Evolutionary conservation across 2,329 filamentous ascomycete genomes (phyloP), one percentile per base, ranked within the genome.

Genomic region (Curvularia sp.): DNA sequence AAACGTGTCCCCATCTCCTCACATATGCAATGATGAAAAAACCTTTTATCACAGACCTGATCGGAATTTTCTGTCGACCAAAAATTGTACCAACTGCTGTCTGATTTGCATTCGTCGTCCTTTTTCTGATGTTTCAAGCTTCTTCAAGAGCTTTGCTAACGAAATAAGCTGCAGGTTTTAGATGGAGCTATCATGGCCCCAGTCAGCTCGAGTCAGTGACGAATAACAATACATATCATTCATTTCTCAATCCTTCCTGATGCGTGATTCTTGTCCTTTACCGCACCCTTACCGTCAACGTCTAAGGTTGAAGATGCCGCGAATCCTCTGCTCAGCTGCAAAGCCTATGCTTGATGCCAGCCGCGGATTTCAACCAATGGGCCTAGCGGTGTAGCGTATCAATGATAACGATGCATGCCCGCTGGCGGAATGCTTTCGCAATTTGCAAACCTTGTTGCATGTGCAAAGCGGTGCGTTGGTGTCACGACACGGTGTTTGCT

Each of bases 21-120:
- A 18, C 36, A 23, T 1, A 32, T 78, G 70, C 65, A 71, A 81
- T 85, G 83, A 84, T 84, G 83, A 85, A 67, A 81, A 80, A 75
- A 77, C 76, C 79, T 81, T 84, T 84, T 82, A 83, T 89, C 89
- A 92, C 89, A 92, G 89, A 92, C 89, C 89, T 92, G 89, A 89
- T 89, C 89, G 84, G 88, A 92, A 89, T 79, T 75, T 71, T 71
- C 83, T 91, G 88, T 90, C 83, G 89, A 90, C 84, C 81, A 51
- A 75, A 81, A 80, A 86, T 88, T 86, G 87, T 88, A 76, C 87
- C 89, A 92, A 92, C 88, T 89, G 89, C 89, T 92, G 87, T 91
- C 89, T 91, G 89, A 91, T 76, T 76, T 59, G 60, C 63, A 61
- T 49, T 2, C 18, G 43, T 18, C 6, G 21, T 21, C 28, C 27